Percentiles rank a stretch among this genome's conserved stretches.
phyloP scores from a whole-genome alignment of 352 stramenopile genomes.

The Phytophthora crassamura region DNA sequence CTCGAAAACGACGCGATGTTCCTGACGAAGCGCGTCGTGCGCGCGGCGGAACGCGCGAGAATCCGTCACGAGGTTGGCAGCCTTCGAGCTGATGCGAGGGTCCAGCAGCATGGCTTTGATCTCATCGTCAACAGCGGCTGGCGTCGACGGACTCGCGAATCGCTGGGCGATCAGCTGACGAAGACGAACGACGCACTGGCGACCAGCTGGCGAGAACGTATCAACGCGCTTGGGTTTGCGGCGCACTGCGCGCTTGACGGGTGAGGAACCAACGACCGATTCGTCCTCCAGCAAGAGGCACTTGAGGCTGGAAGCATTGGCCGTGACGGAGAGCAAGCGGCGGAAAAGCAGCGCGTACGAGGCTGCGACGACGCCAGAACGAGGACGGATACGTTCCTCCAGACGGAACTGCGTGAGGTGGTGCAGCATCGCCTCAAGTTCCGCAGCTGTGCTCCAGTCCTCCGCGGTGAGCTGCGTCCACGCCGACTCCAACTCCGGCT shows the following conservation, averaged over 20 bases:
- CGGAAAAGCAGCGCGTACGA: slow-evolving; percentile 45
- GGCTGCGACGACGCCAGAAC: slow-evolving; percentile 19
- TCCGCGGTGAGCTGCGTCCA: slow-evolving; percentile 38
- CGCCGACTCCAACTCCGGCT: slow-evolving; percentile 24
- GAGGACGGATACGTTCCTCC: slow-evolving; percentile 22
- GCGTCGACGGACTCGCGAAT: slow-evolving; percentile 22
- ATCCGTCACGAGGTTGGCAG: slow-evolving; percentile 33
- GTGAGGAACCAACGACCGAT: background rate
- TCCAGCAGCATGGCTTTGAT: slow-evolving; percentile 54
- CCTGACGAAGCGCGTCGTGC: slow-evolving; percentile 38
- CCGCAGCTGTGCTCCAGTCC: slow-evolving; percentile 35
- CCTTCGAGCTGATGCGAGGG: slow-evolving; percentile 47
- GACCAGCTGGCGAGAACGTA: slow-evolving; percentile 28
- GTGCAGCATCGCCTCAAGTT: slow-evolving; percentile 42
- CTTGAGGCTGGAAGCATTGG: slow-evolving; percentile 33
- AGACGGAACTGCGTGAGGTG: slow-evolving; percentile 38
- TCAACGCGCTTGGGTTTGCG: slow-evolving; percentile 33
- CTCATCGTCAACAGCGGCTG: slow-evolving; percentile 25
- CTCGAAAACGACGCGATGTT: slow-evolving; percentile 42
- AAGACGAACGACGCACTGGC: slow-evolving; percentile 27
- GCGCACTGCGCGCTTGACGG: slow-evolving; percentile 13
- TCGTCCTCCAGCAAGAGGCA: slow-evolving; percentile 35
- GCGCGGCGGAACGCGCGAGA: slow-evolving; percentile 26
- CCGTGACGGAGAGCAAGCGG: slow-evolving; percentile 38
- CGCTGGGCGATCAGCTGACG: slow-evolving; percentile 22